Evolutionary conservation across 2,329 filamentous ascomycete species (phyloP).

Genomic region (Neofusicoccum cordaticola): DNA sequence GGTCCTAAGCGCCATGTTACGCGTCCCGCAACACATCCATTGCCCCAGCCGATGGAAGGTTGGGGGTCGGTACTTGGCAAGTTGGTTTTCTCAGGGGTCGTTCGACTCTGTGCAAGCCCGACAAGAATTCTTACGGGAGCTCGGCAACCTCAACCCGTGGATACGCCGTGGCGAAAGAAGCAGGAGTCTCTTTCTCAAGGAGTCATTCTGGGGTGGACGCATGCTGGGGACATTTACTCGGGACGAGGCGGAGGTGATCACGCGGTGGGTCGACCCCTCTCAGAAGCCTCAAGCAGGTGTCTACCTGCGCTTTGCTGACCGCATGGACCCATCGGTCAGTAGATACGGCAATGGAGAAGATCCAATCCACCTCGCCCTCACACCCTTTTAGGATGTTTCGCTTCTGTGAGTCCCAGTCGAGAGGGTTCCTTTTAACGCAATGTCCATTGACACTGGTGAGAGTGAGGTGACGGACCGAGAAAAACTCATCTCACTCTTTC

Average conservation of each 20-base stretch:
- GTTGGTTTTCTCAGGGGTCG: slow-evolving; percentile 42
- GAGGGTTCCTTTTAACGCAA: too few species aligned
- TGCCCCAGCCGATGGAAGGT: slow-evolving; percentile 40
- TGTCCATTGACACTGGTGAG: too few species aligned
- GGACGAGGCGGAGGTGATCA: slow-evolving; percentile 38
- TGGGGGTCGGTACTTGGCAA: slow-evolving; percentile 35
- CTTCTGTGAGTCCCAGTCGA: too few species aligned
- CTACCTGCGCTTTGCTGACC: too few species aligned
- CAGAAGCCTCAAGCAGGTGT: too few species aligned
- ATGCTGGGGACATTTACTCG: slow-evolving; percentile 53
- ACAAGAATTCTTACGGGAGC: slow-evolving; percentile 34
- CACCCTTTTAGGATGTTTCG: too few species aligned
- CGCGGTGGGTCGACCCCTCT: slow-evolving; percentile 39
- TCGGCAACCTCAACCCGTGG: slow-evolving; percentile 41
- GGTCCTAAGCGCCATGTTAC: too few species aligned
- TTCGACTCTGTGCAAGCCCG: slow-evolving; percentile 33
- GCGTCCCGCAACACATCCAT: slow-evolving; percentile 41
- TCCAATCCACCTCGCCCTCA: too few species aligned
- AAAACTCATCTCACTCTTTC: too few species aligned
- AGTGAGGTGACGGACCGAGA: too few species aligned
- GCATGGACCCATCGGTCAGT: too few species aligned
- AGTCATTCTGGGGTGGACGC: slow-evolving; percentile 46
- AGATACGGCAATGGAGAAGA: too few species aligned
- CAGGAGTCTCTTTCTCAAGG: slow-evolving; percentile 42
- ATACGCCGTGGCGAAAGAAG: slow-evolving; percentile 39